Evolutionary conservation across 2,329 filamentous ascomycete genomes (phyloP), one percentile per base, ranked within the genome.

Genomic region (Trichophyton benhamiae): DNA sequence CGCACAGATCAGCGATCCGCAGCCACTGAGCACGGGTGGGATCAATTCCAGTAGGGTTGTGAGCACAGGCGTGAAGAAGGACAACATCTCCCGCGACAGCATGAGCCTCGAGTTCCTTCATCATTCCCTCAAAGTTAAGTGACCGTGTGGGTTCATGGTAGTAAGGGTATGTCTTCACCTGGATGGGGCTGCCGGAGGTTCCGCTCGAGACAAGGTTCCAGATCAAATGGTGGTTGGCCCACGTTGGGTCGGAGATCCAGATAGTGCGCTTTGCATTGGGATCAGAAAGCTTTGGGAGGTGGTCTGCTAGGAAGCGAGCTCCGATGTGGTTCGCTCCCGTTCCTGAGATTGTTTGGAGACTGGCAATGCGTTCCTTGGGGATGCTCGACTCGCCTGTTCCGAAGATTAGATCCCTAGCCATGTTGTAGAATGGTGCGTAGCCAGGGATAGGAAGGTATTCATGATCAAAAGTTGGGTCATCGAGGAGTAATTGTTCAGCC

Each of bases 141-240:
- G 72, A 71, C 60, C 74, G 71, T 8, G 72, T 75, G 4, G 68
- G 66, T 6, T 90, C 87, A 73, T 87, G 85, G 78, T 95, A 97
- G 81, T 99, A 97, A 52, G 92, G 92, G 78, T 97, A 97, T 65
- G 84, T 84, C 69, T 86, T 86, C 71, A 87, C 83, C 41, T 83
- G 78, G 22, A 95, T 78, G 66, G 83, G 81, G 68, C 95, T 89
- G 70, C 95, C 96, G 74, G 80, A 83, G 41, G 90, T 90, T 72
- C 91, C 57, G 2, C 62, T 61, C 1, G 53, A 69, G 15, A 67
- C 66, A 58, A 75, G 65, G 36, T 76, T 73, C 80, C 96, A 95
- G 79, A 99, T 95, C 74, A 95, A 90, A 79, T 94, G 86, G 82
- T 99, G 94, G 79, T 97, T 97, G 66, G 87, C 88, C 94, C 94